Percentiles rank a stretch among this genome's conserved stretches.
These are phyloP conservation scores for Microsporum ferrugineum DNA, from an alignment of 2,329 filamentous ascomycete genomes.

Conservation along the genomic window DNA sequence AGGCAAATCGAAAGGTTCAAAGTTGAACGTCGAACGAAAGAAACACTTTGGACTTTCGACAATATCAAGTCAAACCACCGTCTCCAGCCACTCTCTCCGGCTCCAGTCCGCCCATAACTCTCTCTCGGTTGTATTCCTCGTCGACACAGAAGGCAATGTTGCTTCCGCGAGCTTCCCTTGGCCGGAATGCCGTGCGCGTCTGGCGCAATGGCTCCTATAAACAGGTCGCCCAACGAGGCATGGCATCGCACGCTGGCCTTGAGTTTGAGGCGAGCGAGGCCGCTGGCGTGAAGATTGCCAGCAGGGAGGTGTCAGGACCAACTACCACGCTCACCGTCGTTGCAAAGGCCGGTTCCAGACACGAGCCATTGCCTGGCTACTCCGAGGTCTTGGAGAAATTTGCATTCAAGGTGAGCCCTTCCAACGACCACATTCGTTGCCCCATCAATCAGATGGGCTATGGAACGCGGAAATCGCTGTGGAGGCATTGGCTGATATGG, in stretches of 20 bases:
- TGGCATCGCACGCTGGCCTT: constrained; percentile 60
- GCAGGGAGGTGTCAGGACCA: constrained; percentile 75
- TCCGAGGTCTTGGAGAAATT: constrained; percentile 86
- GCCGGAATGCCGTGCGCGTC: constrained; percentile 53
- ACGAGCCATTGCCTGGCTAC: constrained; percentile 79
- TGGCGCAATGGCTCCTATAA: constrained; percentile 50
- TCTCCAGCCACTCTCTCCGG: constrained; percentile 12
- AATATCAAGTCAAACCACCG: constrained; percentile 7
- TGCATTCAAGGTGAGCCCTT: constrained; percentile 74
- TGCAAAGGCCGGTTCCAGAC: constrained; percentile 87
- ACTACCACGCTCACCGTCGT: constrained; percentile 87
- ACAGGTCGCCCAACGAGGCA: constrained; percentile 46
- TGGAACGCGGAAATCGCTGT: neutral
- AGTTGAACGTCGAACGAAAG: constrained; percentile 7
- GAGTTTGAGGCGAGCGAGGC: constrained; percentile 80
- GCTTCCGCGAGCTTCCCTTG: constrained; percentile 56
- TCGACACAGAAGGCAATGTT: constrained; percentile 44
- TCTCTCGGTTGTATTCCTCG: constrained; percentile 36
- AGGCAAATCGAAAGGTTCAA: neutral
- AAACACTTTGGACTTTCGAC: constrained; percentile 30
- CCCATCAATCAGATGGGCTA: neutral
- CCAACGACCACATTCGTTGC: constrained; percentile 9
- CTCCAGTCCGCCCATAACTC: constrained; percentile 22
- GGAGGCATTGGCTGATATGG: constrained; percentile 8
- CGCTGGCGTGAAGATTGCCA: constrained; percentile 82